phyloP scores from a whole-genome alignment of 2,329 filamentous ascomycete species.

The Sporothrix protearum region DNA sequence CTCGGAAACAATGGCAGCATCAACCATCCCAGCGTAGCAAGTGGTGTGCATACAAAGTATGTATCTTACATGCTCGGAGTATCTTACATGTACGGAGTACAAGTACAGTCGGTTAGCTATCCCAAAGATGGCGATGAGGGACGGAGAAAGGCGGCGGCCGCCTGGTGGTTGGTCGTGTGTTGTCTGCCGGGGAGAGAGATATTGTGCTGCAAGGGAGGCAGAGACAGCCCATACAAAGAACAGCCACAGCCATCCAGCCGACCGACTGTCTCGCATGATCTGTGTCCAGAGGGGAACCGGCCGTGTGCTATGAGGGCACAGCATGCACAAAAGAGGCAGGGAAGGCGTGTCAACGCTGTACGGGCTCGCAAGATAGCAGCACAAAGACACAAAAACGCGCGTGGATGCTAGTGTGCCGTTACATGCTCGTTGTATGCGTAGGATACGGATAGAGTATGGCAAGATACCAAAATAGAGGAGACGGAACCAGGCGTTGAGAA shows the following conservation, averaged over 20 bases:
- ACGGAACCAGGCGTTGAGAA: neutral
- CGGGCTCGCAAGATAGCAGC: neutral
- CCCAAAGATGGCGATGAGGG: neutral
- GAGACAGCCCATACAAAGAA: neutral
- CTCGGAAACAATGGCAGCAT: neutral
- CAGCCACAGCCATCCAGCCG: neutral
- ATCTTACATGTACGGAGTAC: neutral
- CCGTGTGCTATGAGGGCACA: neutral
- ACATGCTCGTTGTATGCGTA: neutral
- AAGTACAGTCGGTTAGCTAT: neutral
- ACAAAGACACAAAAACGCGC: neutral
- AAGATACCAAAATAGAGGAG: neutral
- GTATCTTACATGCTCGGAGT: too few species aligned
- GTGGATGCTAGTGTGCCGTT: neutral
- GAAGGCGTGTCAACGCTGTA: neutral
- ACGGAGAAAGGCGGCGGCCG: neutral
- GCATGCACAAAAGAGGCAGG: neutral
- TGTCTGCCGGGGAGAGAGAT: neutral
- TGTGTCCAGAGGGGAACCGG: neutral
- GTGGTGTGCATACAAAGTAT: too few species aligned
- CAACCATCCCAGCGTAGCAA: neutral
- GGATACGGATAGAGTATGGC: too few species aligned
- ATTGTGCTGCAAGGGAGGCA: conserved; percentile 6
- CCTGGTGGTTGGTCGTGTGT: neutral
- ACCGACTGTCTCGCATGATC: neutral